A percentile compares a stretch with the other conserved stretches of the same genome.
phyloP scores from a whole-genome alignment of 2,329 filamentous ascomycete species.

The Penicillium sp. region DNA sequence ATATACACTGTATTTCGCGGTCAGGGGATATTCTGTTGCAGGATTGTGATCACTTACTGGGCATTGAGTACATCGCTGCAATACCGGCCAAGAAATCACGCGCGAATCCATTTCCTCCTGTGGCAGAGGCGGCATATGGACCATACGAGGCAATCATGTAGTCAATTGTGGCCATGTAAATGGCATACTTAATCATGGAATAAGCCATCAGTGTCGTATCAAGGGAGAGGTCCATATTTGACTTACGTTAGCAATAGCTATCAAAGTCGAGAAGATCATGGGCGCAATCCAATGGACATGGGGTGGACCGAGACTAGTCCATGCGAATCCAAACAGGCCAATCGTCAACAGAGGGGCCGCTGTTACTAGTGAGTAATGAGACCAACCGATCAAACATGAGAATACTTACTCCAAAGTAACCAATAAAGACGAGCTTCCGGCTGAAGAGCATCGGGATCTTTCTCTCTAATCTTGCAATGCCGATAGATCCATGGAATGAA shows the following conservation, averaged over 20 bases:
- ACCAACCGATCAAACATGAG: neutral
- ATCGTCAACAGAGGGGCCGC: conserved; percentile 56
- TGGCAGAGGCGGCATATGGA: conserved; percentile 61
- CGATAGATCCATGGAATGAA: conserved; percentile 54
- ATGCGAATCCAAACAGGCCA: conserved; percentile 61
- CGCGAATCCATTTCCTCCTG: conserved; percentile 63
- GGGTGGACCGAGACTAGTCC: conserved; percentile 55
- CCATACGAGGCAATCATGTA: conserved; percentile 67
- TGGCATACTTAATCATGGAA: conserved; percentile 32
- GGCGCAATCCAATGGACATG: conserved; percentile 59
- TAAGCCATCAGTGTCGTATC: neutral
- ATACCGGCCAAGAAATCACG: conserved; percentile 63
- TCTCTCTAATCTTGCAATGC: conserved; percentile 39
- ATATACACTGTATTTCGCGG: conserved; percentile 33
- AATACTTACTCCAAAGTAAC: conserved; percentile 50
- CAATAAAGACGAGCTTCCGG: conserved; percentile 61
- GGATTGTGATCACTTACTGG: conserved; percentile 35
- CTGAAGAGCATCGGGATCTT: conserved; percentile 50
- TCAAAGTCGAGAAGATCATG: conserved; percentile 56
- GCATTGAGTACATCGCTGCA: conserved; percentile 57
- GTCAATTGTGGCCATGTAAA: conserved; percentile 65
- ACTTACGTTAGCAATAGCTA: conserved; percentile 60
- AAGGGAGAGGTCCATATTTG: neutral
- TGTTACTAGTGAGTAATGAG: conserved; percentile 11
- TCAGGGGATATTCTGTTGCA: conserved; percentile 3